Base-by-base conservation (phyloP, 2,329 filamentous ascomycete species). In the Metarhizium sp. region DNA sequence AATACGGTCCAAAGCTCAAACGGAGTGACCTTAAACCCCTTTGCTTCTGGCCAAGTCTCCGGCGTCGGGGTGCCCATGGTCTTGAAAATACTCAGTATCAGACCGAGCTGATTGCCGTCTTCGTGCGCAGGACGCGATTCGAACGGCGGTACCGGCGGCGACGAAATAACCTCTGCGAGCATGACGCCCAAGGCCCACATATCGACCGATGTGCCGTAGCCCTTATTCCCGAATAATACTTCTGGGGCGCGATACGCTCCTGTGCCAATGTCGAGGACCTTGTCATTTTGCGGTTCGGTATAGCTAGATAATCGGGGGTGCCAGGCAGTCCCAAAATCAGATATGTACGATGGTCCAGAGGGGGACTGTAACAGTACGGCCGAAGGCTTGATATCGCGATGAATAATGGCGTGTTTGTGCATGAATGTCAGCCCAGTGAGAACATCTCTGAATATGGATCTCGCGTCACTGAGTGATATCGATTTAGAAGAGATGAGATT, bases 281-380 rank as follows among this genome's bases (percentile, higher is more conserved):
- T 97, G 54, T 77, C 64, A 54, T 82, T 68, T 1, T 82, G 75
- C 0, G 85, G 79, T 67, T 99, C 94, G 14, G 81, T 79, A 3
- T 73, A 71, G 25, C 75, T 71, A 5, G 82, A 77, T 57, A 80
- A 63, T 11, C 77, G 69, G 2, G 86, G 81, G 61, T 86, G 84
- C 91, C 91, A 96, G 8, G 92, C 84, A 43, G 94, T 95, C 52
- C 94, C 92, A 72, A 99, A 97, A 69, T 99, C 94, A 40, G 90
- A 84, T 2, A 99, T 78, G 62, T 85, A 88, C 3, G 88, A 89
- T 4, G 90, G 87, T 0, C 88, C 88, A 6, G 79, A 74, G 0
- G 79, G 73, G 0, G 85, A 82, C 46, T 79, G 74, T 49, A 96
- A 78, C 8, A 96, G 76, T 40, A 99, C 79, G 53, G 96, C 95